Percentiles rank a stretch among this genome's conserved stretches.
Conservation (phyloP, 768 basidiomycete genomes). For the Lactifluus subvellereus region DNA sequence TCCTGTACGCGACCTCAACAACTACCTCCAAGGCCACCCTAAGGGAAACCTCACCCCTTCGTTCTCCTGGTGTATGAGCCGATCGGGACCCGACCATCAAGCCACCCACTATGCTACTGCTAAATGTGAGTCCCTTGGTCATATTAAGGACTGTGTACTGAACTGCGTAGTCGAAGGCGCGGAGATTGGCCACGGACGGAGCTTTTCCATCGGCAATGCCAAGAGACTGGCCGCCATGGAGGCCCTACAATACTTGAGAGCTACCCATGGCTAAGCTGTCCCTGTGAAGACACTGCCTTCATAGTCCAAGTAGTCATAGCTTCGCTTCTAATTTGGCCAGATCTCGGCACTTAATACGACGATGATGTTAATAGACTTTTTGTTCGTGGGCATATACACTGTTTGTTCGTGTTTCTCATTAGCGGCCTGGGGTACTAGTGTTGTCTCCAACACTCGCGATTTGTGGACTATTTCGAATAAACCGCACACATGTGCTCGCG, state of each 20-base stretch:
- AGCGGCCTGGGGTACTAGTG: background rate
- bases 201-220: background rate
- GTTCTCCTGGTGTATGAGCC: background rate
- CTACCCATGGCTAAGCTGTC: background rate
- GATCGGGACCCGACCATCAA: background rate
- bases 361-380: background rate
- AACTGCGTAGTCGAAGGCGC: background rate
- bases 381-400: background rate
- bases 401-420: background rate
- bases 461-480: background rate
- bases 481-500: background rate
- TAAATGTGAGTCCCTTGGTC: conserved; percentile 1
- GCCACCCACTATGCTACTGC: background rate
- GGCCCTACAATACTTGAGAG: background rate
- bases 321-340: background rate
- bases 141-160: background rate
- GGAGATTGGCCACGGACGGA: background rate
- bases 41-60: background rate
- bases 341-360: background rate
- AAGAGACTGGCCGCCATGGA: background rate
- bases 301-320: background rate
- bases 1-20: conserved; percentile 10
- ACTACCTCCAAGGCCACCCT: conserved; percentile 3
- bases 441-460: background rate
- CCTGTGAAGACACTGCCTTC: background rate